phyloP scores from a whole-genome alignment of 441 rosid genomes.

The Macaranga tanarius region DNA sequence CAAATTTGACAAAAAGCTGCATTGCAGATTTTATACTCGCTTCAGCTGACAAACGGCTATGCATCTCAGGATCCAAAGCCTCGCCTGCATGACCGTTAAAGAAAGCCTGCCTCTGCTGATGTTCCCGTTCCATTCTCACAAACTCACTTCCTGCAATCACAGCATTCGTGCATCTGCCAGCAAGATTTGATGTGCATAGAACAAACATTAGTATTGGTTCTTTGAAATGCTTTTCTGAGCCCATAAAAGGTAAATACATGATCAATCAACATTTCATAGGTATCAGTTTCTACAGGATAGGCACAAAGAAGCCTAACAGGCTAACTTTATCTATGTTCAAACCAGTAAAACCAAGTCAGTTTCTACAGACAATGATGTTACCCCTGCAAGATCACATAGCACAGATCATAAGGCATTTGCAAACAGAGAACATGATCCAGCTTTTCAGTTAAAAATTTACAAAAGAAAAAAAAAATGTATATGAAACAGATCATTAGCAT shows the following conservation, averaged over 20 bases:
- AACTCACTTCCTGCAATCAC: slow-evolving; percentile 93
- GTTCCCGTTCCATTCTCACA: slow-evolving; percentile 82
- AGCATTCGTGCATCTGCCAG: slow-evolving; percentile 83
- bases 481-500: background rate
- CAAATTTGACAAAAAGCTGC: slow-evolving; percentile 88
- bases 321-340: background rate
- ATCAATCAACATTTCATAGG: background rate
- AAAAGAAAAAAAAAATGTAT: background rate
- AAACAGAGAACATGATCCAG: background rate
- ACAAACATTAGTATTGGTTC: background rate
- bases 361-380: background rate
- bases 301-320: background rate
- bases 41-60: slow-evolving; percentile 70
- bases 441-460: background rate
- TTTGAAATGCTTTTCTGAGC: slow-evolving; percentile 2
- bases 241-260: background rate
- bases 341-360: background rate
- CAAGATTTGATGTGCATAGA: slow-evolving; percentile 12
- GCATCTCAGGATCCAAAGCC: slow-evolving; percentile 68
- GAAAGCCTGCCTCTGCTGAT: slow-evolving; percentile 66
- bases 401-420: background rate
- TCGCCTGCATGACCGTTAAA: slow-evolving; percentile 71
- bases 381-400: background rate
- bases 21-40: slow-evolving; percentile 90
- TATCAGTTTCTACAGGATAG: slow-evolving; percentile 1